Evolutionary conservation across 139 green algal genomes (phyloP).

Genomic region (Picochlorum sp.): DNA sequence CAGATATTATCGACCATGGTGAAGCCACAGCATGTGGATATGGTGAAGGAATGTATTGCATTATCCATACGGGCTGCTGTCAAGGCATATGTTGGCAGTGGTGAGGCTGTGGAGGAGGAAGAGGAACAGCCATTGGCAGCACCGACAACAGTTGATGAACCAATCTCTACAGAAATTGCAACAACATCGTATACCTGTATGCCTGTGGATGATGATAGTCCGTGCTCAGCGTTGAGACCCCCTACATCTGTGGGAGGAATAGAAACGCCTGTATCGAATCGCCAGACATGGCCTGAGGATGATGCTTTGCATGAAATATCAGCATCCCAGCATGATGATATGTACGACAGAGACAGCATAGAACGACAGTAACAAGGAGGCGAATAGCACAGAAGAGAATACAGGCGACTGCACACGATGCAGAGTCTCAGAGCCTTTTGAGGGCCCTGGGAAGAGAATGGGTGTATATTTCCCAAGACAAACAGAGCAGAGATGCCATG

Average conservation of each 20-base stretch:
- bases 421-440: constrained; percentile 1
- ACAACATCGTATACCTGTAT: constrained; percentile 9
- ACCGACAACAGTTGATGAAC: not conserved
- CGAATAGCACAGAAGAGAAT: no score
- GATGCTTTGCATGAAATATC: no score
- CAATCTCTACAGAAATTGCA: not conserved
- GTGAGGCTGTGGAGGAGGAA: not conserved
- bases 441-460: constrained; percentile 16
- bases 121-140: no score
- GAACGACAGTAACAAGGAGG: no score
- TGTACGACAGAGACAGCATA: no score
- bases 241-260: no score
- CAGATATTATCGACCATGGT: constrained; percentile 26
- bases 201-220: not conserved
- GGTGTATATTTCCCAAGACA: constrained; percentile 22
- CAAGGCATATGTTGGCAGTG: not conserved
- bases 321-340: no score
- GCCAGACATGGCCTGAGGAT: no score
- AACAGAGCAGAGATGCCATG: constrained; percentile 14
- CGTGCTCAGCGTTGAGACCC: no score
- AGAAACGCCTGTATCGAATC: no score
- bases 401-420: not conserved
- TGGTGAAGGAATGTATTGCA: constrained; percentile 18
- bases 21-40: constrained; percentile 24
- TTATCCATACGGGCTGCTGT: constrained; percentile 23